These are phyloP conservation scores for Juncus inflexus DNA, from an alignment of 176 grass and related monocot species.

Conservation along the genomic window DNA sequence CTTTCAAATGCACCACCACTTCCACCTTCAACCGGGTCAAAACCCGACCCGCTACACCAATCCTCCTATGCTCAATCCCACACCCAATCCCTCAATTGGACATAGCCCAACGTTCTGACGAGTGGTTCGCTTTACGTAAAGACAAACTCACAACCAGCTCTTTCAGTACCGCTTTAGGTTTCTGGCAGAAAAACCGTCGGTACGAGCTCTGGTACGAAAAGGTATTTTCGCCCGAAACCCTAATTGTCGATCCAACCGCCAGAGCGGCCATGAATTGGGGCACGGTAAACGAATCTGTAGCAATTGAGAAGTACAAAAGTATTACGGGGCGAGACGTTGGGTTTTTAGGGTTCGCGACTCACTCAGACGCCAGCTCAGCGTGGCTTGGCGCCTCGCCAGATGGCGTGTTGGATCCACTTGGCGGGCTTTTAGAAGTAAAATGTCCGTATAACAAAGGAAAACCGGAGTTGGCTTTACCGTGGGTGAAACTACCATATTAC, in stretches of 20 bases:
- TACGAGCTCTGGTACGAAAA: slow-evolving; percentile 86
- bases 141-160: slow-evolving; percentile 97
- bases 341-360: slow-evolving; percentile 70
- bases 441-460: slow-evolving; percentile 98
- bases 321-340: slow-evolving; percentile 68
- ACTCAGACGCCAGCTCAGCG: slow-evolving; percentile 55
- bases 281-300: slow-evolving; percentile 51
- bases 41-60: slow-evolving; percentile 32
- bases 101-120: slow-evolving; percentile 74
- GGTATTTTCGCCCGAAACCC: slow-evolving; percentile 52
- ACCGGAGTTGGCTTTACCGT: slow-evolving; percentile 81
- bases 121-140: slow-evolving; percentile 96
- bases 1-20: slow-evolving; percentile 56
- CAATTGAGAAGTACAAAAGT: slow-evolving; percentile 75
- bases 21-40: slow-evolving; percentile 31
- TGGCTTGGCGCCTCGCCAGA: slow-evolving; percentile 98
- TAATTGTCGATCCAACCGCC: slow-evolving; percentile 44
- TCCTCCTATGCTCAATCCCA: slow-evolving; percentile 26
- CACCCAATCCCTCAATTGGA: slow-evolving; percentile 50
- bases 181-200: slow-evolving; percentile 78
- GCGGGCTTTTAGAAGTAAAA: slow-evolving; percentile 91
- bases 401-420: slow-evolving; percentile 65
- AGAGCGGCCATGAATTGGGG: slow-evolving; percentile 96
- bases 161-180: slow-evolving; percentile 89
- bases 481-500: slow-evolving; percentile 76